Evolutionary conservation across 2,329 filamentous ascomycete species (phyloP).

Genomic region (Alternaria viburni): DNA sequence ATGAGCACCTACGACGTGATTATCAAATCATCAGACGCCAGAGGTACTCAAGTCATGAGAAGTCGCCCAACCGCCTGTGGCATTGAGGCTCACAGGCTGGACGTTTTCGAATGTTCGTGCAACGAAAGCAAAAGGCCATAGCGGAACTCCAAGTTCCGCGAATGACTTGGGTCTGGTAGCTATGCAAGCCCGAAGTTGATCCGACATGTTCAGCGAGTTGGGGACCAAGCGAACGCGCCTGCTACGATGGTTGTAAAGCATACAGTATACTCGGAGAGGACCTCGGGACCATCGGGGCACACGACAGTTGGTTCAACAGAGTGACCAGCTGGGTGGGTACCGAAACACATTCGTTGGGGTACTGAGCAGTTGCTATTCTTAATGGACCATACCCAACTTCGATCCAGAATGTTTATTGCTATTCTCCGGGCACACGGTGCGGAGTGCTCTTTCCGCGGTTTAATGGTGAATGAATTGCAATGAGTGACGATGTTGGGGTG

Average conservation of each 20-base stretch:
- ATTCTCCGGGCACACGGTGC: conserved; percentile 48
- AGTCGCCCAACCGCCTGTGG: neutral
- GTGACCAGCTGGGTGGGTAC: neutral
- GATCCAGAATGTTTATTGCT: conserved; percentile 33
- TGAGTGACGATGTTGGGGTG: conserved; percentile 22
- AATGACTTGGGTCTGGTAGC: neutral
- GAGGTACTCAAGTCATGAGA: neutral
- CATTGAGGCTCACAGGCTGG: neutral
- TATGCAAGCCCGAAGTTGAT: neutral
- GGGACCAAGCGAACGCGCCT: neutral
- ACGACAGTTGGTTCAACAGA: neutral
- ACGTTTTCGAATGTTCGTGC: neutral
- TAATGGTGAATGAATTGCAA: conserved; percentile 53
- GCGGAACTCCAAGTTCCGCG: neutral
- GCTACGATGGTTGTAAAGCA: neutral
- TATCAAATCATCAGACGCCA: neutral
- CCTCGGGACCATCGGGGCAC: neutral
- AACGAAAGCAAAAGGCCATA: neutral
- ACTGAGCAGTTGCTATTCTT: conserved; percentile 53
- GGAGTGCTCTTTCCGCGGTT: conserved; percentile 48
- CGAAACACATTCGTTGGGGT: conserved; percentile 25
- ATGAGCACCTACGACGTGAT: neutral
- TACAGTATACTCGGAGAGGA: neutral
- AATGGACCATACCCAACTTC: conserved; percentile 51
- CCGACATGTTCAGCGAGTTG: neutral